These are phyloP conservation scores for Rhypophila decipiens DNA, from an alignment of 495 filamentous ascomycete species.

Conservation along the genomic window DNA sequence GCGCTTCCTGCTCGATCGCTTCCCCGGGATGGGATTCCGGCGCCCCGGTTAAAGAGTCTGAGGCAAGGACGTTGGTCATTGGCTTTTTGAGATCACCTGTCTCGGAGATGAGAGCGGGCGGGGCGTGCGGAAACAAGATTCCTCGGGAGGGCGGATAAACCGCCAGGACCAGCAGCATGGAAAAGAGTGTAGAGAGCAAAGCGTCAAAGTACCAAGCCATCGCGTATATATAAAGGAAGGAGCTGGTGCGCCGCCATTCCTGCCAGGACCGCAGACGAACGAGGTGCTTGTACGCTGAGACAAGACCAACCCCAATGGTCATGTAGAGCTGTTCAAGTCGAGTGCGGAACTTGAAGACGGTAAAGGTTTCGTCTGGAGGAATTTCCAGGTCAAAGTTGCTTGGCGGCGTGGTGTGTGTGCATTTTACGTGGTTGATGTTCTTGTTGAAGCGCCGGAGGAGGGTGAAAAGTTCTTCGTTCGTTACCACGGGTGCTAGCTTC, in stretches of 20 bases:
- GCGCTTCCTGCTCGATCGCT: slow-evolving; percentile 75
- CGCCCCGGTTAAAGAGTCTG: slow-evolving; percentile 69
- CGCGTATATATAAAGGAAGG: slow-evolving; percentile 60
- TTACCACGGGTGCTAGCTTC: too few relatives aligned
- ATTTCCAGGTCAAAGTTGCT: slow-evolving; percentile 67
- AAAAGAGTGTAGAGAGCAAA: slow-evolving; percentile 49
- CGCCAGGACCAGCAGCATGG: slow-evolving; percentile 55
- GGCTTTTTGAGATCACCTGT: slow-evolving; percentile 62
- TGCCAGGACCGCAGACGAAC: slow-evolving; percentile 68
- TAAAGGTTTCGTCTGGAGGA: slow-evolving; percentile 70
- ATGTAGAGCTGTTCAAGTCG: slow-evolving; percentile 75
- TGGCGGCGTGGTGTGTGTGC: slow-evolving; percentile 38
- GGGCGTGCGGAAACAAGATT: slow-evolving; percentile 64
- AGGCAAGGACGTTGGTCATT: slow-evolving; percentile 57
- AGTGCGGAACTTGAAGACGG: slow-evolving; percentile 70
- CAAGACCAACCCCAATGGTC: slow-evolving; percentile 61
- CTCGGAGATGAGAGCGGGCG: slow-evolving; percentile 54
- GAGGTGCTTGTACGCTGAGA: slow-evolving; percentile 62
- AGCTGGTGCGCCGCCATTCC: slow-evolving; percentile 58
- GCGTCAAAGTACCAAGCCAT: slow-evolving; percentile 64
- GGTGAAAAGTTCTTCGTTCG: slow-evolving; percentile 72
- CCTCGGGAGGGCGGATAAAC: slow-evolving; percentile 55
- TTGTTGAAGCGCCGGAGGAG: slow-evolving; percentile 75
- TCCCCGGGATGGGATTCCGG: slow-evolving; percentile 76
- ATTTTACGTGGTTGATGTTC: slow-evolving; percentile 82